A percentile compares a stretch with the other conserved stretches of the same genome.
Conservation (phyloP, 2,329 filamentous ascomycete genomes). For the Seiridium unicorne region DNA sequence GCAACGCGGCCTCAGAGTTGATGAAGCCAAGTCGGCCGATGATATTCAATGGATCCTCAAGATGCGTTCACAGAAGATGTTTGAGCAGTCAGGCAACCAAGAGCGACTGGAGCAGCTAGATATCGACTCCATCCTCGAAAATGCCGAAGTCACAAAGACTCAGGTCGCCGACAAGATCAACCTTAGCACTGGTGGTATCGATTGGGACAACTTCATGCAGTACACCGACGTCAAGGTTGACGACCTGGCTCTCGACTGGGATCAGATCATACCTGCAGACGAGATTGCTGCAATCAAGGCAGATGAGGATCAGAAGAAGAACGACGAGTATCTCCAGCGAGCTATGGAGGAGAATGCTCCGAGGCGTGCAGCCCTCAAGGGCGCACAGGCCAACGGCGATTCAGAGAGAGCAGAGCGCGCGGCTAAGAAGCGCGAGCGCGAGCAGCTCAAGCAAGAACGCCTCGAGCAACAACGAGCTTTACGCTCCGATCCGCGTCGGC, state of each 20-base stretch:
- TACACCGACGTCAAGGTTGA: constrained; percentile 98
- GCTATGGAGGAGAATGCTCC: constrained; percentile 84
- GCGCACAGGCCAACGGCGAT: constrained; percentile 47
- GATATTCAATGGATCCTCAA: constrained; percentile 97
- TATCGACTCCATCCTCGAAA: constrained; percentile 94
- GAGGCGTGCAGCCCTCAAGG: constrained; percentile 66
- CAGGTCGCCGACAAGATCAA: constrained; percentile 90
- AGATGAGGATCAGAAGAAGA: constrained; percentile 80
- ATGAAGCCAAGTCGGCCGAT: constrained; percentile 85
- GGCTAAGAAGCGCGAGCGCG: constrained; percentile 64
- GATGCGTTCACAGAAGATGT: constrained; percentile 98
- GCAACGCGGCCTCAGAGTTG: constrained; percentile 70
- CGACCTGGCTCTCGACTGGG: constrained; percentile 78
- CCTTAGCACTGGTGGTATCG: constrained; percentile 81
- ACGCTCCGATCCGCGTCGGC: constrained; percentile 80
- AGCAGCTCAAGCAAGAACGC: constrained; percentile 69
- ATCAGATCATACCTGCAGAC: constrained; percentile 95
- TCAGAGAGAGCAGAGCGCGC: constrained; percentile 64
- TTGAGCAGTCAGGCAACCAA: constrained; percentile 95
- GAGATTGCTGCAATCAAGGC: constrained; percentile 86
- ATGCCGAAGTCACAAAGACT: constrained; percentile 95
- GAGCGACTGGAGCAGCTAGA: constrained; percentile 95
- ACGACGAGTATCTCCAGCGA: constrained; percentile 79
- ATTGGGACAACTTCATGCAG: constrained; percentile 93
- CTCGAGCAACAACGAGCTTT: constrained; percentile 73